Conservation (phyloP, 805 yeast genomes). For the Limtongia smithiae region DNA sequence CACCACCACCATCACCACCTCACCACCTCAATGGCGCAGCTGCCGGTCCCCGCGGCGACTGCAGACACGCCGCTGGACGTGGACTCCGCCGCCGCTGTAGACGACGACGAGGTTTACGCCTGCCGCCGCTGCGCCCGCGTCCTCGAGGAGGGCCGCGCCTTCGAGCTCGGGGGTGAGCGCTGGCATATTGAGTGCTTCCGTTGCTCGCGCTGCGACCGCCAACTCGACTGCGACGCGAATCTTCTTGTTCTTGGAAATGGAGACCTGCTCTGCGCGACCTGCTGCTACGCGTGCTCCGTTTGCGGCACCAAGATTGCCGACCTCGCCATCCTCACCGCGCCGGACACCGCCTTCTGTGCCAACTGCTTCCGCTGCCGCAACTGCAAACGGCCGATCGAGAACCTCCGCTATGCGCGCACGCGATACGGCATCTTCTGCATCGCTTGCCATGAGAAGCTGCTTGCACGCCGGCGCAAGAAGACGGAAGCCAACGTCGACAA, state of each 20-base stretch:
- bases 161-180: conserved; percentile 82
- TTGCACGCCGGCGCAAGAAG: conserved; percentile 69
- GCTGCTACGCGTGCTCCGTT: conserved; percentile 85
- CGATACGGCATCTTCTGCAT: conserved; percentile 90
- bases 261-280: conserved; percentile 78
- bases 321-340: conserved; percentile 85
- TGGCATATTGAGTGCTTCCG: conserved; percentile 95
- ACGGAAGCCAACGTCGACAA: background rate
- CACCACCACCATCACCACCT: too few relatives aligned
- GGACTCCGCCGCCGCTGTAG: conserved; percentile 10
- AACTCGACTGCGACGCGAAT: conserved; percentile 81
- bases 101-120: conserved; percentile 31
- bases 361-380: conserved; percentile 84
- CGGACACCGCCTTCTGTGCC: conserved; percentile 87
- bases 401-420: conserved; percentile 86
- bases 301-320: conserved; percentile 88
- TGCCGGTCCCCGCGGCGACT: background rate
- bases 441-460: conserved; percentile 79
- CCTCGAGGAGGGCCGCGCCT: conserved; percentile 88
- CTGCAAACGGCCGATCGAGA: conserved; percentile 81
- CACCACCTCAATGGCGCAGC: too few relatives aligned
- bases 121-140: conserved; percentile 40
- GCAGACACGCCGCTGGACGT: background rate
- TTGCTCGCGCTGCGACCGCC: conserved; percentile 77
- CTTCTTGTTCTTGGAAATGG: conserved; percentile 93